Conservation (phyloP, 371 early-diverging fungal species). For the Saksenaea oblongispora region DNA sequence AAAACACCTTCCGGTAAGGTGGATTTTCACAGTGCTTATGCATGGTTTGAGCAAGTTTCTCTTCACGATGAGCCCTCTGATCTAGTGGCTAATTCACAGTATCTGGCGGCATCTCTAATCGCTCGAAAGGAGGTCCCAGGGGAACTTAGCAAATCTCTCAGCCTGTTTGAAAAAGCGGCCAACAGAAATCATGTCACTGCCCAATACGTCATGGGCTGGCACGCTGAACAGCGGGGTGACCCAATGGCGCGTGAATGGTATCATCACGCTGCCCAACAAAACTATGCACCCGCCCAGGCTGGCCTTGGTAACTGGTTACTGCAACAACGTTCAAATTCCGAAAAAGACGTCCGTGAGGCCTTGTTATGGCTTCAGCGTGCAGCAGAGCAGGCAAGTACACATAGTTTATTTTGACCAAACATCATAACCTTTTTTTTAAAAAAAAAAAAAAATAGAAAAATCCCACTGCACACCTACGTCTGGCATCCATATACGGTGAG, state of each 20-base stretch:
- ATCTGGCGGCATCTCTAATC: slow-evolving; percentile 10
- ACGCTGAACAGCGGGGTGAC: slow-evolving; percentile 1
- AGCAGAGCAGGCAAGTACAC: slow-evolving; percentile 8
- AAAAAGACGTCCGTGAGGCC: slow-evolving; percentile 6
- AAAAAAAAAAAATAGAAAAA: slow-evolving; percentile 10
- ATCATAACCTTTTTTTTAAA: neutral
- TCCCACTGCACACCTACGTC: slow-evolving; percentile 18
- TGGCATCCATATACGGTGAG: slow-evolving; percentile 25
- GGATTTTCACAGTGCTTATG: slow-evolving; percentile 6
- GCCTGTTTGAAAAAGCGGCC: slow-evolving; percentile 15
- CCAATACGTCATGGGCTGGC: slow-evolving; percentile 13
- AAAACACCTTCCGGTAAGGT: slow-evolving; percentile 8
- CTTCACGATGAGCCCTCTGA: neutral
- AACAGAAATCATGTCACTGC: slow-evolving; percentile 8
- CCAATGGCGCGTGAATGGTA: slow-evolving; percentile 13
- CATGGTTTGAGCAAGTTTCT: slow-evolving; percentile 13
- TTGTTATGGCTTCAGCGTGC: slow-evolving; percentile 14
- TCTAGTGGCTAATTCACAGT: slow-evolving; percentile 8
- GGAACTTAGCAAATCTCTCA: slow-evolving; percentile 2
- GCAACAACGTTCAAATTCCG: neutral
- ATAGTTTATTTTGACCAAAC: slow-evolving; percentile 1
- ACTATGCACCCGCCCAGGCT: slow-evolving; percentile 12
- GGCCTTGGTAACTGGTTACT: slow-evolving; percentile 12
- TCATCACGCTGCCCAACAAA: slow-evolving; percentile 13
- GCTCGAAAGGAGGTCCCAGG: neutral